phyloP scores from a whole-genome alignment of 768 basidiomycete species.

The Leccinum obscurum region DNA sequence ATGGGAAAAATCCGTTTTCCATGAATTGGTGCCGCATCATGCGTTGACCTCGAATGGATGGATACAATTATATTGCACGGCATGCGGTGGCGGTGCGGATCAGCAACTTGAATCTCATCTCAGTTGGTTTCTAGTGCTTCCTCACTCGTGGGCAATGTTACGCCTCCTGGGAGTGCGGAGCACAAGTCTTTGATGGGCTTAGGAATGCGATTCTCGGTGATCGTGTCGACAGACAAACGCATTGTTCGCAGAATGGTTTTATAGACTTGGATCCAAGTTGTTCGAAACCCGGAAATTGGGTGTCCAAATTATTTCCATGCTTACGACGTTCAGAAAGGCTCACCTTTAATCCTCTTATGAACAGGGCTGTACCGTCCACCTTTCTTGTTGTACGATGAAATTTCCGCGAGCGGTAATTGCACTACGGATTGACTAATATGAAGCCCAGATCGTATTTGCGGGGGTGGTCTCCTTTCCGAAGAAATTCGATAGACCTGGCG shows the following conservation, averaged over 20 bases:
- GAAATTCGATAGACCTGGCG: constrained; percentile 20
- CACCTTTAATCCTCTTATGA: constrained; percentile 7
- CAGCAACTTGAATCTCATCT: constrained; percentile 27
- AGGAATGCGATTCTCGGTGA: constrained; percentile 22
- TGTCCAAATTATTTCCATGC: constrained; percentile 17
- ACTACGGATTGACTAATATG: constrained; percentile 28
- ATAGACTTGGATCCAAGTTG: constrained; percentile 19
- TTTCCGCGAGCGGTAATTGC: constrained; percentile 32
- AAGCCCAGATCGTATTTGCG: constrained; percentile 25
- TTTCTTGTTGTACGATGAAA: constrained; percentile 30
- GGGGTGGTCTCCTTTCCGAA: constrained; percentile 19
- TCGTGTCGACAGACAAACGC: constrained; percentile 5
- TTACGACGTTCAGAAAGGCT: constrained; percentile 1
- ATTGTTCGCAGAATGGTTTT: constrained; percentile 11
- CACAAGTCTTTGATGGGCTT: constrained; percentile 15
- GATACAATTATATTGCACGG: constrained; percentile 25
- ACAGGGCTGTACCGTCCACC: constrained; percentile 19
- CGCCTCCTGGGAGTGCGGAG: constrained; percentile 25
- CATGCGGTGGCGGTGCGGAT: constrained; percentile 31
- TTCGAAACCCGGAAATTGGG: constrained; percentile 27
- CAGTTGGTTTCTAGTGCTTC: constrained; percentile 28
- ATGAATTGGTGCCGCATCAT: constrained; percentile 26
- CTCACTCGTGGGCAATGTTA: constrained; percentile 29
- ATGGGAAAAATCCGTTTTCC: constrained; percentile 10
- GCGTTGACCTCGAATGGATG: constrained; percentile 17